Evolutionary conservation across 1,139 yeast genomes (phyloP).

Genomic region (Sugiyamaella paludigena): DNA sequence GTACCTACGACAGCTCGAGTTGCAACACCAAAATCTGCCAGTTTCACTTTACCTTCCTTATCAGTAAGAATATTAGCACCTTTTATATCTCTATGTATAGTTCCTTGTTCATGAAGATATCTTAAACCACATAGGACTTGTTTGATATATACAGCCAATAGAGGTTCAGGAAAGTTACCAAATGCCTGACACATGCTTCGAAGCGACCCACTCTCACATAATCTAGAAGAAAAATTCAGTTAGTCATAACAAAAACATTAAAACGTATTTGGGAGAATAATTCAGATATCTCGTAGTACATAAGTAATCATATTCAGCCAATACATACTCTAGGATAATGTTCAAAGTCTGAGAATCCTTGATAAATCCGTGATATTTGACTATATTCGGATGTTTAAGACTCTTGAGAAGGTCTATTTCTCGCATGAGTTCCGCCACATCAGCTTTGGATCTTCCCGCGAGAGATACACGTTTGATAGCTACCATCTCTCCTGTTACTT

Average conservation of each 20-base stretch:
- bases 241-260: no score
- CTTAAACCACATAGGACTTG: constrained; percentile 74
- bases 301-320: constrained; percentile 8
- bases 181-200: constrained; percentile 60
- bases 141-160: constrained; percentile 57
- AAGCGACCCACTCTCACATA: constrained; percentile 82
- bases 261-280: no score
- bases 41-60: constrained; percentile 57
- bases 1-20: constrained; percentile 40
- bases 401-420: constrained; percentile 54
- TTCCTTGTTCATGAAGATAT: constrained; percentile 68
- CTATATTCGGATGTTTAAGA: constrained; percentile 87
- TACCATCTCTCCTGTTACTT: constrained; percentile 62
- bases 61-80: constrained; percentile 73
- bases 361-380: constrained; percentile 85
- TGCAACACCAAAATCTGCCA: constrained; percentile 82
- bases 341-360: constrained; percentile 64
- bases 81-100: constrained; percentile 74
- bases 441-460: constrained; percentile 39
- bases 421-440: constrained; percentile 39
- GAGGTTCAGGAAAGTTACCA: constrained; percentile 55
- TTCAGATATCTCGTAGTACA: no score
- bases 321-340: constrained; percentile 58
- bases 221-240: constrained; percentile 41
- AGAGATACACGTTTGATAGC: constrained; percentile 83